A percentile compares a stretch with the other conserved stretches of the same genome.
Evolutionary conservation across 352 stramenopile genomes (phyloP).

Genomic region (Globisporangium ultimum): DNA sequence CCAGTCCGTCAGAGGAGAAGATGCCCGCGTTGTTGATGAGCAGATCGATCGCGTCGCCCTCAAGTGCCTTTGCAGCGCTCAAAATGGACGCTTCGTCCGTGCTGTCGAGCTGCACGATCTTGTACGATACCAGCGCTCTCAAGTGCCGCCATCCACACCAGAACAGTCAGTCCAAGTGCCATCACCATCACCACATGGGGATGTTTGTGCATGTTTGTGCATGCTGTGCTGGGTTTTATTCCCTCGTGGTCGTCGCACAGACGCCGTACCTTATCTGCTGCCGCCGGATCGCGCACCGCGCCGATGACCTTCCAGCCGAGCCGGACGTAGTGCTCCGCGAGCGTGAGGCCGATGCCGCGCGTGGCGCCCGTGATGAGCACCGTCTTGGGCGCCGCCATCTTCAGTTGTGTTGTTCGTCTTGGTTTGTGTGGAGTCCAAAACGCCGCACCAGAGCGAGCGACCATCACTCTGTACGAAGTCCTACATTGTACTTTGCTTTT

Average conservation of each 20-base stretch:
- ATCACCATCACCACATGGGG: too few relatives aligned
- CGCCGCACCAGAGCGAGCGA: too few relatives aligned
- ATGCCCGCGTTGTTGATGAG: conserved; percentile 43
- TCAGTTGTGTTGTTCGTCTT: too few relatives aligned
- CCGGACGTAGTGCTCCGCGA: conserved; percentile 39
- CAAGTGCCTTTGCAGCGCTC: conserved; percentile 10
- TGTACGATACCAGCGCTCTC: conserved; percentile 7
- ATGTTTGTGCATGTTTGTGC: too few relatives aligned
- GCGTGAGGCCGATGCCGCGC: conserved; percentile 40
- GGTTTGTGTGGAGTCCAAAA: too few relatives aligned
- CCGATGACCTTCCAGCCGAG: conserved; percentile 27
- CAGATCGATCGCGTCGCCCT: conserved; percentile 24
- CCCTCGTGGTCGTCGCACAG: too few relatives aligned
- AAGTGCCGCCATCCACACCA: conserved; percentile 30
- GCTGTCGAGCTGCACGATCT: conserved; percentile 23
- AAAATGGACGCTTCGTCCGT: conserved; percentile 20
- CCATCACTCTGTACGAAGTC: too few relatives aligned
- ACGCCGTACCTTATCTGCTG: too few relatives aligned
- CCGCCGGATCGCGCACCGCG: conserved; percentile 20
- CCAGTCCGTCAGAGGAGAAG: conserved; percentile 5
- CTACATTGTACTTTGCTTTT: too few relatives aligned
- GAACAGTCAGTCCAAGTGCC: too few relatives aligned
- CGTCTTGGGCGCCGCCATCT: conserved; percentile 23
- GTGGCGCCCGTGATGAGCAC: conserved; percentile 47
- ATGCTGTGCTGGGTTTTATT: too few relatives aligned